Evolutionary conservation across 768 basidiomycete genomes (phyloP).

Genomic region (Chiua virens): DNA sequence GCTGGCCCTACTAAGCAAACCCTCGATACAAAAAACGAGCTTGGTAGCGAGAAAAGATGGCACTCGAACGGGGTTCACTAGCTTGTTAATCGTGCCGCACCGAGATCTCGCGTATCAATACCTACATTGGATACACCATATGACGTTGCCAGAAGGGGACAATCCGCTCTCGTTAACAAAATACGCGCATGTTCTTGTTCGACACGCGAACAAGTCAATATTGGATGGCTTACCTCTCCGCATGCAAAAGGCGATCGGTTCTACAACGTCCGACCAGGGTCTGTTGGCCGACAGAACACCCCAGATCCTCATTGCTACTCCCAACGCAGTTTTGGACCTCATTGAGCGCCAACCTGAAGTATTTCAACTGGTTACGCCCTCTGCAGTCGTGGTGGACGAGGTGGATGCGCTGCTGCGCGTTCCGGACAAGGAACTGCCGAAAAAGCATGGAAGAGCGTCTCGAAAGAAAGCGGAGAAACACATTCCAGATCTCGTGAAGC

Average conservation of each 20-base stretch:
- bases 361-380: slow-evolving; percentile 47
- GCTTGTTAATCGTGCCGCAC: slow-evolving; percentile 71
- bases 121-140: slow-evolving; percentile 60
- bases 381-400: slow-evolving; percentile 71
- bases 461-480: slow-evolving; percentile 49
- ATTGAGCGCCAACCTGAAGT: slow-evolving; percentile 42
- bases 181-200: slow-evolving; percentile 62
- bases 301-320: slow-evolving; percentile 70
- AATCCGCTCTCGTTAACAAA: slow-evolving; percentile 37
- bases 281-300: slow-evolving; percentile 47
- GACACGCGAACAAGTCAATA: slow-evolving; percentile 39
- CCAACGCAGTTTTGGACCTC: slow-evolving; percentile 64
- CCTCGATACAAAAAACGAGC: slow-evolving; percentile 32
- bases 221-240: slow-evolving; percentile 20
- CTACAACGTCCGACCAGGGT: slow-evolving; percentile 32
- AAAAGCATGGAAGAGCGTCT: slow-evolving; percentile 37
- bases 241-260: slow-evolving; percentile 30
- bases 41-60: slow-evolving; percentile 12
- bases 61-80: slow-evolving; percentile 40
- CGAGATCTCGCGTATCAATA: slow-evolving; percentile 70
- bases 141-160: slow-evolving; percentile 37
- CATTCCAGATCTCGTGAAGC: slow-evolving; percentile 54
- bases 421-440: slow-evolving; percentile 38
- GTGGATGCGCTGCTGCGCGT: slow-evolving; percentile 69
- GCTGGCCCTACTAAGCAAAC: slow-evolving; percentile 63